A percentile compares a stretch with the other conserved stretches of the same genome.
These are phyloP conservation scores for Kitagawia praeruptora DNA, from an alignment of 129 eudicot species.

Conservation along the genomic window DNA sequence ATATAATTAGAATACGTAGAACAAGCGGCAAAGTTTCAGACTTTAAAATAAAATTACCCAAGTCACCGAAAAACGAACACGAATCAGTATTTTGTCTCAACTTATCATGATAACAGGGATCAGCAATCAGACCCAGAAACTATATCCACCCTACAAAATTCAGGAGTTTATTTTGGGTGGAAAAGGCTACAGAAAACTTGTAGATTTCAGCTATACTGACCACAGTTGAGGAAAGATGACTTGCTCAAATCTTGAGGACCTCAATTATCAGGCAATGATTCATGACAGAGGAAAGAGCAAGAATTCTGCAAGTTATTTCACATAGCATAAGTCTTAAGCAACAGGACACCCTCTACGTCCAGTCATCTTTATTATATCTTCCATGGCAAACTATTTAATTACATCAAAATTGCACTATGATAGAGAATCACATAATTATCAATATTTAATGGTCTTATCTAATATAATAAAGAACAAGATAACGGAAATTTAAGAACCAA, in stretches of 20 bases:
- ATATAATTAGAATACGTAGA: neutral
- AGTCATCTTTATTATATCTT: constrained; percentile 11
- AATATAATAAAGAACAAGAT: neutral
- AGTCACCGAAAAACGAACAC: neutral
- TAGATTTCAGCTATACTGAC: constrained; percentile 17
- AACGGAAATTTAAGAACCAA: constrained; percentile 26
- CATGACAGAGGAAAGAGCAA: constrained; percentile 25
- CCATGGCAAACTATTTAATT: constrained; percentile 1
- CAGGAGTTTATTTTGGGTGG: constrained; percentile 9
- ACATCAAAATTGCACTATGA: constrained; percentile 3
- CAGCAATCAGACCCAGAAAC: constrained; percentile 9
- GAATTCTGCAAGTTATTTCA: constrained; percentile 34
- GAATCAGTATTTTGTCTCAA: constrained; percentile 5
- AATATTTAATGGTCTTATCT: neutral
- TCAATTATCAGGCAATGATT: constrained; percentile 30
- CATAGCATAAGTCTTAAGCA: constrained; percentile 20
- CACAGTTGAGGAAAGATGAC: constrained; percentile 21
- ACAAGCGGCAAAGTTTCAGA: neutral
- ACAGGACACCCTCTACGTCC: constrained; percentile 11
- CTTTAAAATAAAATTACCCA: neutral
- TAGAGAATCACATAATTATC: neutral
- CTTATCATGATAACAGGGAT: constrained; percentile 9
- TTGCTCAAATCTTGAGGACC: constrained; percentile 29
- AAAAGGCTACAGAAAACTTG: constrained; percentile 12
- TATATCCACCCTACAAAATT: neutral